phyloP scores from a whole-genome alignment of 2,329 filamentous ascomycete species.

The Fusarium sp. region DNA sequence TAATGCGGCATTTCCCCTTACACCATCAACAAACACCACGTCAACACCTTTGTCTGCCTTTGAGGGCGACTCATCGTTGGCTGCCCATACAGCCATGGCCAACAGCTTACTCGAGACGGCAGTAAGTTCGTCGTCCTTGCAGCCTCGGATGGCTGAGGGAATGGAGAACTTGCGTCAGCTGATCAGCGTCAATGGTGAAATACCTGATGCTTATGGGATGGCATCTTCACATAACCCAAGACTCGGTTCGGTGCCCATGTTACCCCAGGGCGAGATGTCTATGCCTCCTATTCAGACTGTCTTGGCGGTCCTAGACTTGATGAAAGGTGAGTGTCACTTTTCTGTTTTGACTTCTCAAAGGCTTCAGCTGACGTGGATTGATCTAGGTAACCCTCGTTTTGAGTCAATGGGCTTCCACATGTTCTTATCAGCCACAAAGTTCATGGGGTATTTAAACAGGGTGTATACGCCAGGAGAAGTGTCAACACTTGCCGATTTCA shows the following conservation, averaged over 20 bases:
- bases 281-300: background rate
- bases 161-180: background rate
- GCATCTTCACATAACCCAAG: background rate
- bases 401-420: conserved; percentile 3
- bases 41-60: conserved; percentile 1
- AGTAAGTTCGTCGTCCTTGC: background rate
- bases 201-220: conserved; percentile 3
- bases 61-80: background rate
- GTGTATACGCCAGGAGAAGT: background rate
- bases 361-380: background rate
- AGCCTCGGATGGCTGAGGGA: background rate
- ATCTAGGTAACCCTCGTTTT: background rate
- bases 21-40: background rate
- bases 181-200: background rate
- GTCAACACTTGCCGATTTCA: background rate
- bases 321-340: background rate
- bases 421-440: background rate
- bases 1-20: background rate
- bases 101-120: background rate
- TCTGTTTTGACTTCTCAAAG: background rate
- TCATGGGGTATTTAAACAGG: background rate
- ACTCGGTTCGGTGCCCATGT: background rate
- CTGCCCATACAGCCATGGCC: conserved; percentile 1
- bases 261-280: background rate
- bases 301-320: background rate